These are phyloP conservation scores for Pseudocercospora eumusae DNA, from an alignment of 2,329 filamentous ascomycete species.

Conservation along the genomic window DNA sequence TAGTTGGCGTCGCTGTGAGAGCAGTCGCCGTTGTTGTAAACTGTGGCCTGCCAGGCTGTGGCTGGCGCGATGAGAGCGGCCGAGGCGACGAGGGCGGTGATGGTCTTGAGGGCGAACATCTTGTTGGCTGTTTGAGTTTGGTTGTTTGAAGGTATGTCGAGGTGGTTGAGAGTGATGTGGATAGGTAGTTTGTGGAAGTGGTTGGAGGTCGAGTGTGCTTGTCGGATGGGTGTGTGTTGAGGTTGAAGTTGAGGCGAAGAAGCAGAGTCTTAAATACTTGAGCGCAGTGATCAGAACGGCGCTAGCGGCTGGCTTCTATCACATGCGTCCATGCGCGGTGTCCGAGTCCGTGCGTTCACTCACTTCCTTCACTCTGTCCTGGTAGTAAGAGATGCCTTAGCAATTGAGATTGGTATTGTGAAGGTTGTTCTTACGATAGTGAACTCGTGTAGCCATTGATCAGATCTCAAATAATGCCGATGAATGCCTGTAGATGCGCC, in stretches of 20 bases:
- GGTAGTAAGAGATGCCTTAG: background rate
- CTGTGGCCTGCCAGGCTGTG: slow-evolving; percentile 6
- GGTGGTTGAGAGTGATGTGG: background rate
- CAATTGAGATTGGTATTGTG: background rate
- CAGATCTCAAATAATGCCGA: no score
- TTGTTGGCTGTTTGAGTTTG: background rate
- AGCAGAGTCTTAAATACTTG: background rate
- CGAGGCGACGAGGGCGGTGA: background rate
- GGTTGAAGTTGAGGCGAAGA: background rate
- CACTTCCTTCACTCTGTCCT: background rate
- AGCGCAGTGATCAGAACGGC: background rate
- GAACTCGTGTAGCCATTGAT: background rate
- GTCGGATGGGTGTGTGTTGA: background rate
- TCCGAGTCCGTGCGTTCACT: background rate
- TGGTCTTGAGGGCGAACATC: background rate
- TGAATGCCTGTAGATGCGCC: background rate
- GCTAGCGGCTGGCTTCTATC: background rate
- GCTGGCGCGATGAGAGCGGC: background rate
- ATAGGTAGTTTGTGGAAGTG: background rate
- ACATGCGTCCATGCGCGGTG: background rate
- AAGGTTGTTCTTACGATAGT: background rate
- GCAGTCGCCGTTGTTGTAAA: slow-evolving; percentile 14
- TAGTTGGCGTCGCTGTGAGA: slow-evolving; percentile 4
- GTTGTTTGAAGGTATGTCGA: background rate
- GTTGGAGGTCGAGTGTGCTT: background rate